Base-by-base conservation (phyloP, 441 rosid species). In the Erodium texanum region DNA sequence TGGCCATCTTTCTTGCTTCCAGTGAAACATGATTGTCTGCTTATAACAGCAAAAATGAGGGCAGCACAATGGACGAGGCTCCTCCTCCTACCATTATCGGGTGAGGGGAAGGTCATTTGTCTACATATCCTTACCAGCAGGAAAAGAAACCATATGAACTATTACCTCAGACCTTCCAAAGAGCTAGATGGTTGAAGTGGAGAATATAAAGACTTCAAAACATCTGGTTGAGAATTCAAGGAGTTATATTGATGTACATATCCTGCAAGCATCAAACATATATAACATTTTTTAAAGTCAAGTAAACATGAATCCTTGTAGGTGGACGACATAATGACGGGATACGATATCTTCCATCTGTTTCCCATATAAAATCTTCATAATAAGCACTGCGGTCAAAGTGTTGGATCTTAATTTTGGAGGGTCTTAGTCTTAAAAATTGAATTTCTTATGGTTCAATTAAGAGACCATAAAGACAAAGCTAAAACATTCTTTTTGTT, bases 151-250 rank as follows among this genome's bases (percentile, higher is more conserved):
- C 14, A 41, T 41, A 7, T 56, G 54, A 11, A 43, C 24, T 45
- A 68, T 65, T 83, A 93, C 99, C 97, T 91, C 84, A 93, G 77
- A 70, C 89, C 88, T 82, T 93, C 99, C 83, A 93, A 84, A 67
- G 99, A 75, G 80, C 97, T 93, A 73, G 95, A 86, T 61, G 86
- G 90, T 76, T 93, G 99, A 78, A 93, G 97, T 69, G 97, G 97
- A 72, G 99, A 93, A 83, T 91, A 93, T 38, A 93, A 74, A 50
- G 99, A 87, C 75, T 91, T 93, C 85, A 91, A 82, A 70, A 93
- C 93, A 79, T 93, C 99, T 68, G 99, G 99, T 72, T 89, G 85
- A 68, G 99, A 91, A 75, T 93, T 84, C 68, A 90, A 71, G 0
- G 93, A 87, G 74, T 91, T 93, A 82, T 93, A 93, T 79, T 83